phyloP scores from a whole-genome alignment of 2,329 filamentous ascomycete species.

The Onygenales sp. region DNA sequence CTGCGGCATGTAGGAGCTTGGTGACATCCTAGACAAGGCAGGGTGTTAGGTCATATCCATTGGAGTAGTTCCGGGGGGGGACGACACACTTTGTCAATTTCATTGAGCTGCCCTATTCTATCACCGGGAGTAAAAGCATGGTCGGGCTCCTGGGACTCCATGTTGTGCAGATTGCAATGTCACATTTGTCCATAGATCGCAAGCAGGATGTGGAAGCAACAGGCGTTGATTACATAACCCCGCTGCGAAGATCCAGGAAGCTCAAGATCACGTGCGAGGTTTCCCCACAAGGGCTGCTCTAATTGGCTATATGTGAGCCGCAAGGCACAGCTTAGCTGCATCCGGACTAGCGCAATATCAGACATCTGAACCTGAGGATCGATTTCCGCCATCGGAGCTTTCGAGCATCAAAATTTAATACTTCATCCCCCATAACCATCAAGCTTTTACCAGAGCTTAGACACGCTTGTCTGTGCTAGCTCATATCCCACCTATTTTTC shows the following conservation, averaged over 20 bases:
- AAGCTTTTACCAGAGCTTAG: neutral
- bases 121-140: slow-evolving; percentile 59
- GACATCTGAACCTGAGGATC: neutral
- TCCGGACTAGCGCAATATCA: neutral
- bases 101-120: slow-evolving; percentile 69
- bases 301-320: neutral
- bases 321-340: neutral
- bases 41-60: neutral
- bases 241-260: neutral
- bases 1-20: slow-evolving; percentile 48
- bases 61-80: neutral
- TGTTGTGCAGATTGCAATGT: neutral
- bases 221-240: too few species aligned
- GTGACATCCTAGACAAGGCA: slow-evolving; percentile 35
- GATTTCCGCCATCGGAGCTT: neutral
- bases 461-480: neutral
- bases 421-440: neutral
- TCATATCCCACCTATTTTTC: neutral
- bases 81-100: slow-evolving; percentile 58
- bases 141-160: slow-evolving; percentile 16
- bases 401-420: neutral
- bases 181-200: too few species aligned
- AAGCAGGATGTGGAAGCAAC: too few species aligned
- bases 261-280: neutral
- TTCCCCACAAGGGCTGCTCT: neutral